Evolutionary conservation across 345 rosid species (phyloP), one percentile per base, ranked within the genome.

Genomic region (Clarkia xantiana): DNA sequence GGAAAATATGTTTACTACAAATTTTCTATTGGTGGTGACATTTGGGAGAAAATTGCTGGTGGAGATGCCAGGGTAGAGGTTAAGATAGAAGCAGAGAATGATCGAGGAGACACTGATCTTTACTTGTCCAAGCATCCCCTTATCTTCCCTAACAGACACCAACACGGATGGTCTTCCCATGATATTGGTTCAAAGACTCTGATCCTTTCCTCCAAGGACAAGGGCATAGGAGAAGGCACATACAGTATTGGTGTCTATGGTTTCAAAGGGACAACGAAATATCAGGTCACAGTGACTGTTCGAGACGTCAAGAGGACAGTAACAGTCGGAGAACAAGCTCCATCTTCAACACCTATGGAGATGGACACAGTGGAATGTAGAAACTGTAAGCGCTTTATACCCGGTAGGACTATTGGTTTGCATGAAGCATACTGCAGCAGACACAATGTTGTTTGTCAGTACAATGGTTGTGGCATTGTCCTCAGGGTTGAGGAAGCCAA

Each of bases 161-260:
- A 87, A 45, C 96, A 91, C 2, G 75, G 77, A 38, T 87, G 99
- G 96, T 84, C 96, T 56, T 91, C 94, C 16, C 96, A 87, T 55
- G 96, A 91, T 34, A 51, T 80, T 15, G 87, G 94, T 29, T 80
- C 94, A 40, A 87, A 91, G 67, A 59, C 78, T 47, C 60, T 87
- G 76, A 73, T 84, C 53, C 78, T 91, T 50, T 72, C 71, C 64
- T 78, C 80, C 44, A 76, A 73, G 70, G 94, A 80, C 61, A 71
- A 61, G 58, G 73, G 61, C 59, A 49, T 91, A 52, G 75, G 68
- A 55, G 65, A 76, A 12, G 95, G 84, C 55, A 70, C 78, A n/a
- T 87, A 78, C 63, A 87, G 94, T 58, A 54, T 87, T 47, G 90
- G 86, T 56, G 76, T 91, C 7, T 77, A 75, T 47, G 99, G 99